Conservation (phyloP, 1,284 basidiomycete genomes). For the Xerocomus minutiporus region DNA sequence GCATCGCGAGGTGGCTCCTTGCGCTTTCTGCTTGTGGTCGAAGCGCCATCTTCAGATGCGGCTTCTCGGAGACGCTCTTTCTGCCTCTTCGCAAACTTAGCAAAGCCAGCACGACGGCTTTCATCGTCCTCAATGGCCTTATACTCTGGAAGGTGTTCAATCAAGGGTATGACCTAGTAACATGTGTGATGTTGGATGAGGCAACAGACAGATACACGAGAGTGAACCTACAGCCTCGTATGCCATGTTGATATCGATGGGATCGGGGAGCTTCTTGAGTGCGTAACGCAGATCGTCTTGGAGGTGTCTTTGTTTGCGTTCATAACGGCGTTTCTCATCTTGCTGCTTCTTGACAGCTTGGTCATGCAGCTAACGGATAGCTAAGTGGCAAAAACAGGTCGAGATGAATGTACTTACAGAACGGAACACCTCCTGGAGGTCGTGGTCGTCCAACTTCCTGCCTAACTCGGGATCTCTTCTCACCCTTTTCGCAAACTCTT, state of each 20-base stretch:
- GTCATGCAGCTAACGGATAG: constrained; percentile 55
- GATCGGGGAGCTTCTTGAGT: constrained; percentile 81
- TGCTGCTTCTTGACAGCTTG: constrained; percentile 68
- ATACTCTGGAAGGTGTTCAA: constrained; percentile 79
- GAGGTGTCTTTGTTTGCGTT: constrained; percentile 79
- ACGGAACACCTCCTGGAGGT: constrained; percentile 58
- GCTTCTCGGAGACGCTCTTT: constrained; percentile 81
- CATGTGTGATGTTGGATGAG: neutral
- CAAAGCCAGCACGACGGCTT: constrained; percentile 71
- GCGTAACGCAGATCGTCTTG: constrained; percentile 97
- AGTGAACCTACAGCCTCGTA: constrained; percentile 69
- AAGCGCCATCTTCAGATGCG: constrained; percentile 72
- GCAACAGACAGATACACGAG: neutral
- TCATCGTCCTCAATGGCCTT: constrained; percentile 81
- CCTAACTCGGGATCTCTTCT: constrained; percentile 47
- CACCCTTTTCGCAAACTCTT: constrained; percentile 58
- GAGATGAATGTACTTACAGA: constrained; percentile 48
- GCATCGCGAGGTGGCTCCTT: constrained; percentile 61
- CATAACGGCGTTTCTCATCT: constrained; percentile 76
- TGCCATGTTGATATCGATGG: constrained; percentile 65
- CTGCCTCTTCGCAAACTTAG: constrained; percentile 82
- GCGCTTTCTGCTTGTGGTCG: constrained; percentile 68
- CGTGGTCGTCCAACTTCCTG: constrained; percentile 47
- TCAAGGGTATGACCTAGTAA: constrained; percentile 62
- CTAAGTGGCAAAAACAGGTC: constrained; percentile 6